A percentile compares a stretch with the other conserved stretches of the same genome.
phyloP scores from a whole-genome alignment of 1,284 basidiomycete species.

The Coriolopsis trogii region DNA sequence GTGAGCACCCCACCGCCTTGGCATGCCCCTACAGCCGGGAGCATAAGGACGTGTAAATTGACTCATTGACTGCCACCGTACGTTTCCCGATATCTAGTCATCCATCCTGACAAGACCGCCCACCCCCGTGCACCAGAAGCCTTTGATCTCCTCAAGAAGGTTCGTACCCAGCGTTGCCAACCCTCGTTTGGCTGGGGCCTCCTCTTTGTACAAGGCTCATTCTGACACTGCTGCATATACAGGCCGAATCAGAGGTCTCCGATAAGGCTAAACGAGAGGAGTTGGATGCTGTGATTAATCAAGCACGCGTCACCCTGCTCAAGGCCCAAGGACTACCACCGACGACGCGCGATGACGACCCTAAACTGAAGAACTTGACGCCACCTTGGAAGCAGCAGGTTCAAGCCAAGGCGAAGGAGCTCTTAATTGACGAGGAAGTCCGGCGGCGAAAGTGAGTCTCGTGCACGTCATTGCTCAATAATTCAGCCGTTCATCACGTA shows the following conservation, averaged over 20 bases:
- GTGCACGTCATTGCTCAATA: neutral
- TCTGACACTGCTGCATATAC: conserved; percentile 8
- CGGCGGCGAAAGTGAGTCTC: conserved; percentile 70
- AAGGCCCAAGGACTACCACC: conserved; percentile 62
- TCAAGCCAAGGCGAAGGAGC: conserved; percentile 69
- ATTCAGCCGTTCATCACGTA: neutral
- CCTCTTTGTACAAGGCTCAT: neutral
- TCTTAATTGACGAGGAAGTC: conserved; percentile 83
- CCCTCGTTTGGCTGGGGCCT: neutral
- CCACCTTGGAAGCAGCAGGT: conserved; percentile 68
- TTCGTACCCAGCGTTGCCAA: conserved; percentile 30
- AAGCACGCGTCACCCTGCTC: conserved; percentile 66
- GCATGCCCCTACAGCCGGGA: conserved; percentile 1
- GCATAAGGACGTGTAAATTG: conserved; percentile 6
- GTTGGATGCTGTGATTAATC: conserved; percentile 74
- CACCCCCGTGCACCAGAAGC: conserved; percentile 81
- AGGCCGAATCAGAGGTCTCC: conserved; percentile 82
- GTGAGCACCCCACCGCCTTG: conserved; percentile 47
- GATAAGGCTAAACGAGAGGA: conserved; percentile 76
- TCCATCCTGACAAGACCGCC: conserved; percentile 84
- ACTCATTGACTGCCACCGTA: conserved; percentile 35
- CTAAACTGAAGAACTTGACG: conserved; percentile 53
- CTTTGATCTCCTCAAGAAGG: conserved; percentile 85
- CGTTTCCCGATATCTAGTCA: conserved; percentile 61
- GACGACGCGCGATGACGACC: conserved; percentile 57